Base-by-base conservation (phyloP, 148 eudicot species). In the Rhododendron vialii region DNA sequence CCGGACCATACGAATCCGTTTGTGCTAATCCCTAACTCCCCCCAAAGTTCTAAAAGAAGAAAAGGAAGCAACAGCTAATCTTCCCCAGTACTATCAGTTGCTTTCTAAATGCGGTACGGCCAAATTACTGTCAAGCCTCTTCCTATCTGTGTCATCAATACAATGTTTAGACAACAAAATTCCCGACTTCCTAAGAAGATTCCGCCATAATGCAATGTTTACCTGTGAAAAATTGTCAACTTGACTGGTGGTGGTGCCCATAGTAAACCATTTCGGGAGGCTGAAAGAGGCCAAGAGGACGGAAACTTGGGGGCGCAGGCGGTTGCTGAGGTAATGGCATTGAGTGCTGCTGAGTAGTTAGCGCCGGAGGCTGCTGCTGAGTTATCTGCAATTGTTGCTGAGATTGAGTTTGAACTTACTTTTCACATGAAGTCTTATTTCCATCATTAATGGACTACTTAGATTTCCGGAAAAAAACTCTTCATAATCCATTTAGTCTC, bases 211-310 rank as follows among this genome's bases (percentile, higher is more conserved):
- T 61, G 22, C 12, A 22, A 45, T 45, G 18, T 83, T 26, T 36
- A 17, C 50, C 14, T 83, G 59, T 38, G 50, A 20, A 9, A 28
- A 5, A 48, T 8, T 73, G 30, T 92, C 90, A 91, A 87, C 91
- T 94, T 81, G 90, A 87, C 17, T 93, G 92, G 86, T 94, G 92
- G 69, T 95, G 91, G n/a, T 92, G 94, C 45, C 93, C 82, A 86
- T 87, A 95, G 88, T 91, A 96, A 83, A 90, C 88, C 95, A 95
- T 93, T 75, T 98, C 95, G 24, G 98, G 93, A 7, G 94, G 92
- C 89, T 92, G 99, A 81, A 87, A n/a, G 63, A 90, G 82, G 3
- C 89, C 82, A 13, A 92, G 85, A 5, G 98, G 97, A 5, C 91
- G 93, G 83, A 93, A 96, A 88, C 93, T 88, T 20, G 99, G 97